Evolutionary conservation across 2,329 filamentous ascomycete species (phyloP).

Genomic region (Botrytis cinerea): DNA sequence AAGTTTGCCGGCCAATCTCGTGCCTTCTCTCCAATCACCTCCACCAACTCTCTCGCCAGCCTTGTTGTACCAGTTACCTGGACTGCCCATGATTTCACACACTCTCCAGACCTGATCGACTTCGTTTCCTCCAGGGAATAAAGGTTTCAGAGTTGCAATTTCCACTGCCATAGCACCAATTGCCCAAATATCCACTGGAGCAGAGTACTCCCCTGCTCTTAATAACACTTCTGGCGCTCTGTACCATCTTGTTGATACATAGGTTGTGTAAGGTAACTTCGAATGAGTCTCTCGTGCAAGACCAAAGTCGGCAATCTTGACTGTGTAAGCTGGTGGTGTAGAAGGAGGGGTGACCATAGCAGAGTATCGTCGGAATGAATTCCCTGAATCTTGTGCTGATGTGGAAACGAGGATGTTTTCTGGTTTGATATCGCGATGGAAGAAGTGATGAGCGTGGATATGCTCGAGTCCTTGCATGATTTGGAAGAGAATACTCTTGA

Average conservation of each 20-base stretch:
- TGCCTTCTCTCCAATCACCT: constrained; percentile 96
- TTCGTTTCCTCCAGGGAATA: constrained; percentile 97
- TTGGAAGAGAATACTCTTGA: constrained; percentile 97
- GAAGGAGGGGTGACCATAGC: constrained; percentile 91
- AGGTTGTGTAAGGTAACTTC: constrained; percentile 94
- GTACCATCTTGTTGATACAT: constrained; percentile 97
- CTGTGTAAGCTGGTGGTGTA: constrained; percentile 88
- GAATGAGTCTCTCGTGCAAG: constrained; percentile 97
- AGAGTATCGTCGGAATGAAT: constrained; percentile 90
- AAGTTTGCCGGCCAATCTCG: constrained; percentile 87
- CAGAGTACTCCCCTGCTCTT: constrained; percentile 93
- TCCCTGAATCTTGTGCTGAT: constrained; percentile 73
- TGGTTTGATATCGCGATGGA: constrained; percentile 98
- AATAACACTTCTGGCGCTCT: constrained; percentile 90
- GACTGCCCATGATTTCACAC: constrained; percentile 99
- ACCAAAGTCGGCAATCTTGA: constrained; percentile 98
- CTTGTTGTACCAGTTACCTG: constrained; percentile 97
- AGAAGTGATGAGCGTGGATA: constrained; percentile 96
- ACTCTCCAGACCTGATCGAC: constrained; percentile 99
- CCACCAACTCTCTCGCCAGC: constrained; percentile 82
- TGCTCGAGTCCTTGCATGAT: constrained; percentile 96
- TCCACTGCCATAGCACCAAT: constrained; percentile 98
- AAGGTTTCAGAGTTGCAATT: constrained; percentile 90
- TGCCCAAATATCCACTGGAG: constrained; percentile 98
- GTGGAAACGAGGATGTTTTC: constrained; percentile 98